Evolutionary conservation across 306 rosid species (phyloP), one percentile per base, ranked within the genome.

Genomic region (Castanea crenata): DNA sequence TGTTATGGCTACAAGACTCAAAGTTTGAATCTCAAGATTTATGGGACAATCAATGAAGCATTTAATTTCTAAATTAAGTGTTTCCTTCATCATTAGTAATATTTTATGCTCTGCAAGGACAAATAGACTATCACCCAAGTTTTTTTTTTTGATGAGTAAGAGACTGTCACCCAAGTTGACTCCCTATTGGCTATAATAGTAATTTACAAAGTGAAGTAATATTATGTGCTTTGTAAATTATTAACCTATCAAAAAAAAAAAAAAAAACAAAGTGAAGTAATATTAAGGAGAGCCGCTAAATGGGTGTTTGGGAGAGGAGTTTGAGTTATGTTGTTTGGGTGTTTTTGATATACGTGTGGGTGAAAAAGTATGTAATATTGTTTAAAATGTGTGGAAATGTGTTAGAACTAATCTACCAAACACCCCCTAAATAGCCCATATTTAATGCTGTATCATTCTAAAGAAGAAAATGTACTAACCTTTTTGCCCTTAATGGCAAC

Each of bases 401-500:
- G 23, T 23, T 23, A 23, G 23, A 23, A 23, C 23, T 23, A 23
- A 23, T 23, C 23, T 23, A 23, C 23, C 23, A 23, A 23, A 23
- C 23, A 23, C 23, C 23, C 23, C 23, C 23, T 23, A 23, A 12
- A 62, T 10, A 49, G 63, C 34, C 3, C 10, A 44, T 11, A 46
- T 19, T n/a, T 14, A 79, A 59, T 2, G 61, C 64, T 27, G 35
- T 21, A 67, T n/a, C 21, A 49, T 5, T 49, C 75, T 27, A 14
- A 44, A 21, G 5, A 14, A 25, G 55, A 34, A 59, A 70, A 18
- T 63, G 70, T 56, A 15, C 58, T 25, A 78, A 94, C 98, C 98
- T 87, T 88, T 73, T 88, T 90, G 74, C 98, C 98, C 83, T 90
- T 92, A 70, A 85, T 87, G n/a, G 90, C 85, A 68, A 92, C 91